These are phyloP conservation scores for Artomyces pyxidatus DNA, from an alignment of 768 basidiomycete species.

Conservation along the genomic window DNA sequence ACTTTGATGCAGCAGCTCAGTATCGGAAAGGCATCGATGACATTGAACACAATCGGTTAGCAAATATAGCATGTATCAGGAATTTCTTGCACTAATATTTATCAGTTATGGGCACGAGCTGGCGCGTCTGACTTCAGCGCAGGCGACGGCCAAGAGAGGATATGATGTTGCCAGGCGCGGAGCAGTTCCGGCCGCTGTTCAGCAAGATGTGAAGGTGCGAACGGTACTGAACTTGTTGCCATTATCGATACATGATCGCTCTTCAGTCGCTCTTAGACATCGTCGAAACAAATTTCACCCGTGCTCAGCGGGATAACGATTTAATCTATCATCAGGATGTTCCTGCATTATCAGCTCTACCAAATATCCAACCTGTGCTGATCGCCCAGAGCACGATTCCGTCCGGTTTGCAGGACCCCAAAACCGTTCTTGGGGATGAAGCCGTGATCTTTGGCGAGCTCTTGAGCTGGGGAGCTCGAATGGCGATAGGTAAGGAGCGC, in stretches of 20 bases:
- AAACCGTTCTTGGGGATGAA: conserved; percentile 41
- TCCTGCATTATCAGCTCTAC: conserved; percentile 62
- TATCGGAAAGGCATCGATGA: conserved; percentile 88
- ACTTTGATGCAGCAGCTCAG: conserved; percentile 87
- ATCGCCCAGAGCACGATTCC: conserved; percentile 59
- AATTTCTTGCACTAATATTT: conserved; percentile 8
- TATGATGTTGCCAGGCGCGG: conserved; percentile 59
- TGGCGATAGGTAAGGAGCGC: conserved; percentile 67
- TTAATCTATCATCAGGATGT: conserved; percentile 90
- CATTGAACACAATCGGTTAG: conserved; percentile 63
- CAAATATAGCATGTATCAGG: neutral
- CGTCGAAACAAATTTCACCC: conserved; percentile 54
- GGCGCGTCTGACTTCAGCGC: conserved; percentile 66
- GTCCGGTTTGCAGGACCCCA: conserved; percentile 49
- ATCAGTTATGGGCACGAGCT: conserved; percentile 86
- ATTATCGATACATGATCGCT: neutral
- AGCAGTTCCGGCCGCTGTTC: conserved; percentile 51
- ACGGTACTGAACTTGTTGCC: neutral
- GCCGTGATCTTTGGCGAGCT: conserved; percentile 66
- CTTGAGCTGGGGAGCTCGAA: conserved; percentile 78
- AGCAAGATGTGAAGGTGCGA: conserved; percentile 72
- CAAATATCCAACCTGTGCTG: conserved; percentile 51
- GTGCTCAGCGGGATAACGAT: conserved; percentile 88
- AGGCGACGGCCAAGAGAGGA: conserved; percentile 58
- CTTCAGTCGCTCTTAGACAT: conserved; percentile 67